Evolutionary conservation across 1,284 basidiomycete species (phyloP), one percentile per base, ranked within the genome.

Genomic region (Phylloporus sp.): DNA sequence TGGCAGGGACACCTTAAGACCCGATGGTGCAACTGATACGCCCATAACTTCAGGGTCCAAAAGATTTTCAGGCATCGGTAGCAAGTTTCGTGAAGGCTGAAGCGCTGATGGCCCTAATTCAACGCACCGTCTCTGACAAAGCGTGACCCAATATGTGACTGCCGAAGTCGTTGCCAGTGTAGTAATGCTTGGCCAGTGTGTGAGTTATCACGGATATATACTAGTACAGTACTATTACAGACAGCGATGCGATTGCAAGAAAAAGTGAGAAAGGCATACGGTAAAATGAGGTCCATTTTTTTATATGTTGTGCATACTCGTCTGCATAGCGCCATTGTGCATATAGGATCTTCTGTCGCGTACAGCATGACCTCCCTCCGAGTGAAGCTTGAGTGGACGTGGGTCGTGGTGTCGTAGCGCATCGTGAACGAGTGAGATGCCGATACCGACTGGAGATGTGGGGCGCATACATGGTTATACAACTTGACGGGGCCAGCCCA

Each of bases 401-500:
- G 26, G 22, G 40, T 58, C 31, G 49, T 61, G 56, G 40, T n/a
- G 22, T 60, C 57, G 50, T 62, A 37, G 46, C 24, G 17, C 2
- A 37, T 37, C 34, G 34, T 37, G 34, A 37, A 37, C 34, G 34
- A 37, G 34, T 37, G 34, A 29, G 40, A 37, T 20, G 20, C 32
- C 53, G 18, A 56, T 18, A n/a, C 15, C 34, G 55, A n/a, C n/a
- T n/a, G n/a, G n/a, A n/a, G n/a, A 50, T 47, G 24, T 44, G 47
- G 20, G 37, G 37, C 47, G 31, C 55, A 37, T 51, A 18, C 46
- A 51, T 59, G 55, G 60, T 31, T 18, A 6, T 2, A 46, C 6
- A 31, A 37, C 34, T n/a, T n/a, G n/a, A 37, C 44, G 50, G 50
- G 42, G 20, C 61, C 61, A 6, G 61, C 56, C 61, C 26, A 22